Percentiles rank a stretch among this genome's conserved stretches.
Evolutionary conservation across 176 grass and related monocot species (phyloP).

Genomic region (Sorghum bicolor): Sorghum_bicolor_NCBIv3 NC_012872.2:65976001-65976500

Average conservation of each 20-base stretch:
- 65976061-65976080: constrained; percentile 2
- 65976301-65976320: not conserved
- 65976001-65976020: constrained; percentile 64
- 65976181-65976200: not conserved
- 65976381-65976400: not conserved
- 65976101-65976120: not conserved
- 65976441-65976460: not conserved
- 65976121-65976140: not conserved
- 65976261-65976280: not conserved
- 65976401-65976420: not conserved
- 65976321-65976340: not conserved
- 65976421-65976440: not conserved
- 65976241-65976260: not conserved
- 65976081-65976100: not conserved
- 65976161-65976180: not conserved
- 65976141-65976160: not conserved
- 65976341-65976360: not conserved
- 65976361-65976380: not conserved
- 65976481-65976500: not conserved
- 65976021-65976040: constrained; percentile 84
- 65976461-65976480: not conserved
- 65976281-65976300: not conserved
- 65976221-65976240: not conserved
- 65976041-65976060: constrained; percentile 75
- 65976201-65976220: not conserved